Base-by-base conservation (phyloP, 139 green algal species). In the Coccomyxa sp. region DNA sequence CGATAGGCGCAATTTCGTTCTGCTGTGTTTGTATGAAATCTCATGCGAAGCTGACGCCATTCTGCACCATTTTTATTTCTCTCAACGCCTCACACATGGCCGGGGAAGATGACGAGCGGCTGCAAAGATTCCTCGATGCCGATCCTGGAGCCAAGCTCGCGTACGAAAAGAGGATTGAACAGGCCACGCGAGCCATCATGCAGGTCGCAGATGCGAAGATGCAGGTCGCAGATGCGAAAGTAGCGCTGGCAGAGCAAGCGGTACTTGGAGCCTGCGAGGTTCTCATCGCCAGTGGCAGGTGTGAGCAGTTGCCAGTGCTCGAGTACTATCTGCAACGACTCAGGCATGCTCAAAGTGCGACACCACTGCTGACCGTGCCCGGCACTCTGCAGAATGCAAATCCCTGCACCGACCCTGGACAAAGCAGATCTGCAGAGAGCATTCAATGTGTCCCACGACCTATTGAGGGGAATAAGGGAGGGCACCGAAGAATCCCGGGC, bases 401-500 rank as follows among this genome's bases (percentile, higher is more conserved):
- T 58, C 44, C 44, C 44, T 58, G 44, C 44, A 58, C 44, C 44
- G 44, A 58, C 44, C 44, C 44, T 58, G 44, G 44, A 58, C 44
- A 58, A 58, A 58, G 44, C 44, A 58, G 44, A 58, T 58, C 44
- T 58, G 44, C 44, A 58, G 44, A 58, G 44, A 58, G 44, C 44
- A 58, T 58, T 58, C 44, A 58, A 58, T 58, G 44, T 58, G 44
- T 58, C 44, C 44, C 44, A 58, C 44, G 44, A 58, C 44, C 44
- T 58, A 58, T 58, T 58, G 44, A 58, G 44, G 44, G 44, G 44
- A 58, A 58, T 58, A 58, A 58, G 44, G 44, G 44, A 58, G 44
- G 44, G 44, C 44, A 58, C 44, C 44, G 44, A 58, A 58, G 44
- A 58, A 58, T 58, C 44, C 44, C 44, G 44, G 44, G 44, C 44